These are phyloP conservation scores for Zymoseptoria crescenta DNA, from an alignment of 2,329 filamentous ascomycete species.

Conservation along the genomic window DNA sequence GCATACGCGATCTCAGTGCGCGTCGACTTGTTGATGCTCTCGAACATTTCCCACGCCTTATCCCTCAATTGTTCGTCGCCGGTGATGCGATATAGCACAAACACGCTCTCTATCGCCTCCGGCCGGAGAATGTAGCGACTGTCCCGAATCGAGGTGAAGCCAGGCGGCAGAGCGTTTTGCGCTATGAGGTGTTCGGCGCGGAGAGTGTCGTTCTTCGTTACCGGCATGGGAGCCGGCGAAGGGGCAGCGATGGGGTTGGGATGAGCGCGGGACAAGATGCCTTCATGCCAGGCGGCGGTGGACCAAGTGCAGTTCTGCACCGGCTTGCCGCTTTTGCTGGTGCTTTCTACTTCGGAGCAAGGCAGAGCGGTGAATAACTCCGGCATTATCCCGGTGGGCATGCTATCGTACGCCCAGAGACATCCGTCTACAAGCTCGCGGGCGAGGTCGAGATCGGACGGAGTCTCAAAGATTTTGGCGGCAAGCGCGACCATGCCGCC, in stretches of 20 bases:
- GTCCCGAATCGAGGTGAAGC: constrained; percentile 50
- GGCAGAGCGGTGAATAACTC: constrained; percentile 48
- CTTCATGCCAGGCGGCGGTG: constrained; percentile 37
- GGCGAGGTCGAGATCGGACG: constrained; percentile 49
- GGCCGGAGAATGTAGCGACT: constrained; percentile 62
- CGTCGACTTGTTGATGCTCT: constrained; percentile 54
- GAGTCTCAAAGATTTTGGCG: constrained; percentile 48
- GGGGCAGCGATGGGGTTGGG: constrained; percentile 18
- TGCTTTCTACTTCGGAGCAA: constrained; percentile 35
- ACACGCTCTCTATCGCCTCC: constrained; percentile 74
- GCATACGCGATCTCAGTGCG: constrained; percentile 56
- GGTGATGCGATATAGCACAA: constrained; percentile 68
- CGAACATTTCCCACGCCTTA: constrained; percentile 69
- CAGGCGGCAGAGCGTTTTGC: constrained; percentile 44
- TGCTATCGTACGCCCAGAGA: constrained; percentile 54
- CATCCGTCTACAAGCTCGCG: constrained; percentile 56
- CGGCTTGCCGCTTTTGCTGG: neutral
- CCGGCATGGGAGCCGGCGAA: neutral
- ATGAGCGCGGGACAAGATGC: constrained; percentile 29
- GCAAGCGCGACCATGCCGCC: constrained; percentile 65
- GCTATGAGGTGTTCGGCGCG: constrained; percentile 26
- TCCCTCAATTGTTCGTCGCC: constrained; percentile 58
- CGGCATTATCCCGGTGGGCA: constrained; percentile 54
- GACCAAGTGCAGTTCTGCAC: constrained; percentile 27
- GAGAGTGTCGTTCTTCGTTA: constrained; percentile 5